These are phyloP conservation scores for Phytopythium delawarense DNA, from an alignment of 352 stramenopile species.

Conservation along the genomic window DNA sequence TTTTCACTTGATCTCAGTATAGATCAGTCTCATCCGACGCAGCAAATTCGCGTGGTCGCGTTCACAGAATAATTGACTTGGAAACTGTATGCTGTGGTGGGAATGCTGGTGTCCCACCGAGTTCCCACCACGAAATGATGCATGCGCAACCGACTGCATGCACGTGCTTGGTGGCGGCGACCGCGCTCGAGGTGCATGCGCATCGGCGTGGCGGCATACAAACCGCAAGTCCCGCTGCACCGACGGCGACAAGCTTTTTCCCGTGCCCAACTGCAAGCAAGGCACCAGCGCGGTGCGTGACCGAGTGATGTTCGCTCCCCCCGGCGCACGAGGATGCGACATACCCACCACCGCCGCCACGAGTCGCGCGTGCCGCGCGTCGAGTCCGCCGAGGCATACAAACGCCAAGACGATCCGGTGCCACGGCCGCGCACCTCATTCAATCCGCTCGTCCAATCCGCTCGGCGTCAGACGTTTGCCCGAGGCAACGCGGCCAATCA, in stretches of 20 bases:
- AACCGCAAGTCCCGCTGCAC: background rate
- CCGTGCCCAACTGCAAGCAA: background rate
- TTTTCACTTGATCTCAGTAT: background rate
- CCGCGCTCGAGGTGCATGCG: background rate
- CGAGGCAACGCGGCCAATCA: constrained; percentile 31
- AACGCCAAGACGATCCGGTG: background rate
- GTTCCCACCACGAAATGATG: too few relatives aligned
- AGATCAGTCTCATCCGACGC: background rate
- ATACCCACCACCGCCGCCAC: background rate
- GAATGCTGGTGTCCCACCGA: too few relatives aligned
- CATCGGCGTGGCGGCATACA: background rate
- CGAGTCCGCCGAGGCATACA: background rate
- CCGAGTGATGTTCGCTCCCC: background rate
- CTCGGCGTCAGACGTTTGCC: background rate
- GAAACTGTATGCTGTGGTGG: background rate
- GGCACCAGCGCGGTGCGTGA: background rate
- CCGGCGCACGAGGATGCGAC: background rate
- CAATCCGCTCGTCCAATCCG: constrained; percentile 4
- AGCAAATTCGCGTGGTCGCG: background rate
- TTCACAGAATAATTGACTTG: background rate
- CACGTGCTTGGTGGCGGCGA: too few relatives aligned
- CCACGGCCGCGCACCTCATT: background rate
- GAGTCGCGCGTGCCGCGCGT: background rate
- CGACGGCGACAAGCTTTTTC: background rate
- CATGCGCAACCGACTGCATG: too few relatives aligned